Evolutionary conservation across 345 rosid genomes (phyloP).

Genomic region (Gossypium australe): DNA sequence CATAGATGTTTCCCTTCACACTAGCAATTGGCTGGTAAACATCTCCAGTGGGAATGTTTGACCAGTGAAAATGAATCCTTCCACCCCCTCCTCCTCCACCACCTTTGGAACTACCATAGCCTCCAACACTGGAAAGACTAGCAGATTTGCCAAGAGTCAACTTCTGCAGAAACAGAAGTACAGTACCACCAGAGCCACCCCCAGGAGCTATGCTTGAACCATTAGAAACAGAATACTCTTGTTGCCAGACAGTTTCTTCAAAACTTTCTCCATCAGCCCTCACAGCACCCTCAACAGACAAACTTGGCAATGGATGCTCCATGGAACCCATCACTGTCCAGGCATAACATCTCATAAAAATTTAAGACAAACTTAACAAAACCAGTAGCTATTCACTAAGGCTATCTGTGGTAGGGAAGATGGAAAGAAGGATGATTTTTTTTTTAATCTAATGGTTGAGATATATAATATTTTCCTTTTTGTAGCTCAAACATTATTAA

Average conservation of each 20-base stretch:
- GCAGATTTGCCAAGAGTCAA: constrained; percentile 61
- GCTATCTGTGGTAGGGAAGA: neutral
- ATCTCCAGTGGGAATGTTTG: constrained; percentile 94
- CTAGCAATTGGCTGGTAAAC: constrained; percentile 95
- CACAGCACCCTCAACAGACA: constrained; percentile 70
- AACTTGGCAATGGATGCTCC: constrained; percentile 87
- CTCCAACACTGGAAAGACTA: constrained; percentile 83
- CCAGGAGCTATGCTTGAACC: constrained; percentile 55
- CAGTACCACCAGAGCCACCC: constrained; percentile 96
- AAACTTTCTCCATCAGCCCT: constrained; percentile 85
- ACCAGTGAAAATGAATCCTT: constrained; percentile 99
- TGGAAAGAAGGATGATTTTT: neutral
- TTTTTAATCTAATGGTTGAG: neutral
- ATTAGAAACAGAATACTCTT: constrained; percentile 20
- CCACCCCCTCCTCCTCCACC: constrained; percentile 99
- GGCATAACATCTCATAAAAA: constrained; percentile 19
- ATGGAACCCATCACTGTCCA: constrained; percentile 85
- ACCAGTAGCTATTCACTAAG: neutral
- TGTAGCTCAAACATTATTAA: neutral
- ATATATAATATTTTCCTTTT: neutral
- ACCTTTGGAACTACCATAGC: constrained; percentile 71
- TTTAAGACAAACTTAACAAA: neutral
- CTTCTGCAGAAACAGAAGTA: constrained; percentile 65
- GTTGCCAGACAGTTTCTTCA: constrained; percentile 24
- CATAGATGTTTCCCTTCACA: constrained; percentile 64